phyloP scores from a whole-genome alignment of 2,329 filamentous ascomycete genomes.

The Xylariaceae sp. region DNA sequence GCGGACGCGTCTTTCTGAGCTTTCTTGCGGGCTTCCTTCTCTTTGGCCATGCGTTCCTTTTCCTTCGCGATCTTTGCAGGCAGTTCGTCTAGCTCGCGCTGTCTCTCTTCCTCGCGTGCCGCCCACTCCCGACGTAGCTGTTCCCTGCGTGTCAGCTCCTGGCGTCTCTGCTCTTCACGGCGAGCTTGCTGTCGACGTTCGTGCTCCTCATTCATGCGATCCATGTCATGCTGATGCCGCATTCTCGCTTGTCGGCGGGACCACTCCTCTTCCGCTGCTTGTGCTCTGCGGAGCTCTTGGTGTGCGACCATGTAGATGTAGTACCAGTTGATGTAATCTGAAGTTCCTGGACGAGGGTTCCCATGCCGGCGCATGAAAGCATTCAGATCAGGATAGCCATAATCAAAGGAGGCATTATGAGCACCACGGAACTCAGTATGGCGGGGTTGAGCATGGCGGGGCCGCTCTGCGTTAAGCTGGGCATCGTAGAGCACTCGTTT shows the following conservation, averaged over 20 bases:
- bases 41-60: background rate
- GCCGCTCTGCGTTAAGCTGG: background rate
- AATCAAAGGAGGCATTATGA: no score
- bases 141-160: background rate
- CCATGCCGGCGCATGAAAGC: no score
- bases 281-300: background rate
- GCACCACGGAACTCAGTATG: no score
- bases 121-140: background rate
- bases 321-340: background rate
- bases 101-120: background rate
- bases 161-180: background rate
- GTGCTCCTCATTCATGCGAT: background rate
- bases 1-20: background rate
- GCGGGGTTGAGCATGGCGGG: no score
- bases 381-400: no score
- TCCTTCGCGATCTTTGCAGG: background rate
- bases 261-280: no score
- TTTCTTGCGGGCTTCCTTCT: background rate
- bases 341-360: no score
- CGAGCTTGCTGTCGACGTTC: background rate
- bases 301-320: background rate
- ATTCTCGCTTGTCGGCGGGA: no score
- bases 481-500: constrained; percentile 22
- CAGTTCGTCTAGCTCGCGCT: background rate
- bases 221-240: background rate